Conservation (phyloP, 768 basidiomycete species). For the Thelephora aurantiotincta region DNA sequence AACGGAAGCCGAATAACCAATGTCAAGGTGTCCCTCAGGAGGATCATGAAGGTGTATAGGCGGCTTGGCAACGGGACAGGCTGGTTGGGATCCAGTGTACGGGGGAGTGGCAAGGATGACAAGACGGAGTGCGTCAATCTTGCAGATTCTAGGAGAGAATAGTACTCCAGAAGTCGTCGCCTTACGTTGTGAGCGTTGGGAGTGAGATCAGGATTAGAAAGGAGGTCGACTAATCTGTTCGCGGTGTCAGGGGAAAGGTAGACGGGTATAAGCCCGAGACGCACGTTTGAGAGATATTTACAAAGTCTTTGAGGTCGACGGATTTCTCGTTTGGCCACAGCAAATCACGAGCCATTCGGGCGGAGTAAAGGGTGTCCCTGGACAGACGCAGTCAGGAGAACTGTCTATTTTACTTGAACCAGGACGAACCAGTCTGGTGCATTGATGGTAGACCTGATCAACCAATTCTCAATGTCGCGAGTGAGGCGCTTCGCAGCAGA, state of each 20-base stretch:
- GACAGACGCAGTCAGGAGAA: background rate
- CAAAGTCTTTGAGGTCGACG: constrained; percentile 71
- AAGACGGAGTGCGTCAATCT: constrained; percentile 78
- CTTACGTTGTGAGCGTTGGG: constrained; percentile 48
- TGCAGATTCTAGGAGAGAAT: constrained; percentile 71
- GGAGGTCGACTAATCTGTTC: constrained; percentile 73
- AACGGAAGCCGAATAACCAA: constrained; percentile 70
- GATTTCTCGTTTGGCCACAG: constrained; percentile 78
- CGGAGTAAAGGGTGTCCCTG: constrained; percentile 84
- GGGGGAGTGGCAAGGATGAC: constrained; percentile 72
- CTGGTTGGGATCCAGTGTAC: constrained; percentile 68
- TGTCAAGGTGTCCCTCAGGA: constrained; percentile 66
- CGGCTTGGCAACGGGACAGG: constrained; percentile 67
- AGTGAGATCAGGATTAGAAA: constrained; percentile 53
- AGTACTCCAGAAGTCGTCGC: constrained; percentile 70
- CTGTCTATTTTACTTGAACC: background rate
- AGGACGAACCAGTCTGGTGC: constrained; percentile 79
- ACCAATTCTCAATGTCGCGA: constrained; percentile 49
- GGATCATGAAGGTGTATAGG: constrained; percentile 60
- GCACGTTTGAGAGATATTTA: constrained; percentile 82
- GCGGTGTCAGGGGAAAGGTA: background rate
- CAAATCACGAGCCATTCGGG: constrained; percentile 85
- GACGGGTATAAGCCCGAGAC: constrained; percentile 15
- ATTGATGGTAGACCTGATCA: constrained; percentile 74
- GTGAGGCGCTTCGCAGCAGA: constrained; percentile 82